Percentiles rank a stretch among this genome's conserved stretches.
Evolutionary conservation across 2,329 filamentous ascomycete genomes (phyloP).

Genomic region (Sarocladium strictum): DNA sequence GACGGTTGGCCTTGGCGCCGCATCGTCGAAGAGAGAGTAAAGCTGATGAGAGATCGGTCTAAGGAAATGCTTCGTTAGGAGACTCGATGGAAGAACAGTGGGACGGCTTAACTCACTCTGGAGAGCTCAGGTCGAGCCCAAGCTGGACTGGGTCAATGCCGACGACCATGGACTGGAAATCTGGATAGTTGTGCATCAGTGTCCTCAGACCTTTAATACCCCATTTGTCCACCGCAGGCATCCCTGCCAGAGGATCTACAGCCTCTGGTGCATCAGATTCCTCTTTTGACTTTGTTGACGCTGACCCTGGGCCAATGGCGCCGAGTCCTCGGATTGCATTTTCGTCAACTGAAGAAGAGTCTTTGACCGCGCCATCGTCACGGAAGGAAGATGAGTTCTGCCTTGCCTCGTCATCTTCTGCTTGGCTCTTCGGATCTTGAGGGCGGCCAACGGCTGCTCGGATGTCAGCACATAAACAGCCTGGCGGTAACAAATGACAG

Average conservation of each 20-base stretch:
- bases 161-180: conserved; percentile 55
- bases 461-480: conserved; percentile 16
- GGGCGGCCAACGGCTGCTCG: conserved; percentile 28
- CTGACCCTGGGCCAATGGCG: conserved; percentile 40
- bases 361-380: conserved; percentile 32
- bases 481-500: background rate
- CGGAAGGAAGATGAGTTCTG: conserved; percentile 39
- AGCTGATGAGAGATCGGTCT: conserved; percentile 53
- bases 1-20: conserved; percentile 51
- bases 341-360: conserved; percentile 18
- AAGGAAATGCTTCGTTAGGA: too few species aligned
- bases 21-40: conserved; percentile 56
- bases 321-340: conserved; percentile 23
- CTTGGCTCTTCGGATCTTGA: conserved; percentile 36
- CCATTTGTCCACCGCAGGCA: conserved; percentile 59
- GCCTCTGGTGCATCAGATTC: conserved; percentile 32
- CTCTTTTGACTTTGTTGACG: conserved; percentile 34
- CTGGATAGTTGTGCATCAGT: conserved; percentile 58
- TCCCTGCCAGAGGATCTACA: conserved; percentile 54
- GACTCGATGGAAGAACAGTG: too few species aligned
- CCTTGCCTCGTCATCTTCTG: conserved; percentile 37
- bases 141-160: conserved; percentile 53
- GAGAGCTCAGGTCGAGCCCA: conserved; percentile 51
- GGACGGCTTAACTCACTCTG: too few species aligned
- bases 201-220: conserved; percentile 58